Evolutionary conservation across 108 stramenopile species (phyloP), one percentile per base, ranked within the genome.

Genomic region (Conticribra weissflogii): DNA sequence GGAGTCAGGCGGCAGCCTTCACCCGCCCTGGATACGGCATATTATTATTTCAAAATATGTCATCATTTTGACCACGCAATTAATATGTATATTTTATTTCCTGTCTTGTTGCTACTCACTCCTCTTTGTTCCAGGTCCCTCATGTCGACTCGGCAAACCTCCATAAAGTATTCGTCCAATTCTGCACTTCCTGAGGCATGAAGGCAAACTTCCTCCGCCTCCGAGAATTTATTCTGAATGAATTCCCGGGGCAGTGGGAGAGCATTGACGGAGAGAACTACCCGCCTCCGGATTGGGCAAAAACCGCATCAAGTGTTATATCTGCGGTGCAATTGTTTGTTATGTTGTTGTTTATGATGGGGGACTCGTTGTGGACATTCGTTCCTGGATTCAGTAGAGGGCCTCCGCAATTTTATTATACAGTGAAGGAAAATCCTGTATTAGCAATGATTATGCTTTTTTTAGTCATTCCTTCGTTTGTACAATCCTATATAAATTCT

Each of bases 101-200:
- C 36, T 18, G 4, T 7, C 12, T 30, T 7, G 45, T 34, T 8
- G 2, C 23, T 30, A 30, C n/a, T 14, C 54, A 2, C 45, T 17
- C 19, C 18, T 7, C 33, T 5, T 27, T 34, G 17, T 30, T 23
- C 24, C 23, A 61, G 21, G 16, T 14, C 7, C 22, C 49, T 27
- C n/a, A 56, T 34, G 50, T 53, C 46, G 66, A 75, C 22, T 19
- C 55, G 29, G 53, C 62, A 23, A 36, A 68, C 50, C 61, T 63
- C 28, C 77, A 71, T 51, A 49, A 34, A 27, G 63, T 54, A 17
- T 78, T 78, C 33, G 63, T 78, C 27, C 77, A 78, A 71, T 78
- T 78, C 50, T 78, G 77, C 46, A 71, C 77, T 9, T 78, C 77
- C 68, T 78, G 77, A 78, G 77, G 77, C 50, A 78, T 78, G 77